Percentiles rank a stretch among this genome's conserved stretches.
phyloP scores from a whole-genome alignment of 176 grass and related monocot species.

The Raddia guianensis region DNA sequence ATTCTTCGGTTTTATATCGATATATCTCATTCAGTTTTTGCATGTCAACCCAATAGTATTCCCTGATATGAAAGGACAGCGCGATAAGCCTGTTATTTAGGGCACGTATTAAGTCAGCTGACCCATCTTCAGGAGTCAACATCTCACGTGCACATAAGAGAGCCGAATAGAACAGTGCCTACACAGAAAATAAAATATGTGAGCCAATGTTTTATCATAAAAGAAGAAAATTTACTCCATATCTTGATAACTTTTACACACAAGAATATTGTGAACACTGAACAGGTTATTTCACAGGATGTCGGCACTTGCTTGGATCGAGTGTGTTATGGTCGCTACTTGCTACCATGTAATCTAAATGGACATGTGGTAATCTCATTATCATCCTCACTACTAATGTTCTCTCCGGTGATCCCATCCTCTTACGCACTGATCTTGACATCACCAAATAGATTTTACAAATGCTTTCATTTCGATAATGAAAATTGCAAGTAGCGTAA shows the following conservation, averaged over 20 bases:
- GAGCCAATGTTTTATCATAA: slow-evolving; percentile 13
- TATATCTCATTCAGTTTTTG: slow-evolving; percentile 91
- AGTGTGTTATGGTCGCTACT: neutral
- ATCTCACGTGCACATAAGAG: slow-evolving; percentile 84
- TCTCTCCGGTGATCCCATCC: neutral
- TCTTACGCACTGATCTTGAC: neutral
- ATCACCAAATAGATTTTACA: neutral
- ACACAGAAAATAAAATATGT: slow-evolving; percentile 32
- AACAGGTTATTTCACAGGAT: neutral
- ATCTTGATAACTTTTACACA: neutral
- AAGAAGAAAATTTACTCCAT: neutral
- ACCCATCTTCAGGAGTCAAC: slow-evolving; percentile 84
- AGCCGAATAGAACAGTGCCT: slow-evolving; percentile 97
- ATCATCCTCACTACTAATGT: neutral
- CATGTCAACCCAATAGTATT: slow-evolving; percentile 91
- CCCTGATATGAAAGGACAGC: slow-evolving; percentile 85
- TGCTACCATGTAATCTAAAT: neutral
- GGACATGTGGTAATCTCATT: neutral
- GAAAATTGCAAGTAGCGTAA: neutral
- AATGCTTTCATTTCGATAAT: neutral
- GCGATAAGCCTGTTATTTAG: slow-evolving; percentile 87
- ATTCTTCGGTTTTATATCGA: slow-evolving; percentile 92
- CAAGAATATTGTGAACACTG: neutral
- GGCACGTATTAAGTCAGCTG: slow-evolving; percentile 80
- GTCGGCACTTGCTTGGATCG: neutral